Base-by-base conservation (phyloP, 345 rosid species). In the Alliaria petiolata region DNA sequence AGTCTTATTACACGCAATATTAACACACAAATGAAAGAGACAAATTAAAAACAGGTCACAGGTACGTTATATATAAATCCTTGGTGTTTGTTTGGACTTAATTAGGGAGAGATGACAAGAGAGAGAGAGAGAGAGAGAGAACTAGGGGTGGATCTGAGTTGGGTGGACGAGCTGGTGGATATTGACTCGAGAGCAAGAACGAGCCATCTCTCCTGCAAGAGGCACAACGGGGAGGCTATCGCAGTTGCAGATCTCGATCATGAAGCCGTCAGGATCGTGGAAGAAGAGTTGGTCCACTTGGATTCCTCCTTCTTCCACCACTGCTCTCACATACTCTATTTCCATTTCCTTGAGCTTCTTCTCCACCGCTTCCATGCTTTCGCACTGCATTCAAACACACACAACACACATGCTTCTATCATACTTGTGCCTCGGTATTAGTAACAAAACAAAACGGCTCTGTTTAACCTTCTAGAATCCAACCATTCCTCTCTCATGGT, bases 161-260 rank as follows among this genome's bases (percentile, higher is more conserved):
- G 76, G 76, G 9, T 69, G 78, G 46, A 50, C 36, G n/a, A 71
- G 33, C 15, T 65, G 56, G 75, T 78, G 84, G 62, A 80, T 62
- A 59, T 81, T 82, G 50, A 76, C 63, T 0, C 76, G 80, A 0
- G 91, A 83, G 75, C 97, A 87, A 2, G 96, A 71, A 25, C 89
- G 79, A 60, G 66, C 76, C 58, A 82, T 69, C 39, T 85, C 91
- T 1, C 85, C 89, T 0, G 55, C 86, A 1, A 93, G 75, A 0
- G 98, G 98, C 11, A 89, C 12, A 7, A 93, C 88, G 1, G 97
- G 98, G 2, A 93, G 82, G 66, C 77, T 84, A 50, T 93, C 93
- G 20, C 98, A 90, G 71, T 93, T 84, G 81, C 97, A 93, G 4
- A 93, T 85, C 85, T 93, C 98, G 34, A 93, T 86, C 97, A 90